Base-by-base conservation (phyloP, 257 asterid genomes). In the Orobanche coerulescens region DNA sequence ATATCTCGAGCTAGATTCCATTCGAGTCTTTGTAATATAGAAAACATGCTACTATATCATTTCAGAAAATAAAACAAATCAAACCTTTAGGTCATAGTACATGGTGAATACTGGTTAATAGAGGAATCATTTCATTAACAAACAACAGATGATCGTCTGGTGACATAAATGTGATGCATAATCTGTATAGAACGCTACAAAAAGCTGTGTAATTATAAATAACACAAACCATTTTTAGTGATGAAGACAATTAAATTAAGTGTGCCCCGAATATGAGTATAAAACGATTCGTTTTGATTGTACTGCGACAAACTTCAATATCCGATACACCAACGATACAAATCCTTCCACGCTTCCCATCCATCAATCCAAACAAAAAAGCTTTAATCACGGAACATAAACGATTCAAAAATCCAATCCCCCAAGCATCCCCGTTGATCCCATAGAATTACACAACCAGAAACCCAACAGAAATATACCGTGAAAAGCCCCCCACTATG, bases 381-480 rank as follows among this genome's bases (percentile, higher is more conserved):
- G 11, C 5, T 43, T 19, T 30, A 65, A 66, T 53, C 57, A 49
- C 4, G n/a, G 30, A 68, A 31, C 22, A 18, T 0, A 40, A 50
- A 11, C 65, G 58, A 52, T 53, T 16, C 60, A 58, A 33, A 33
- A 63, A 60, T 16, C 24, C 36, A 6, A 68, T 58, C 33, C 15
- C 43, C 71, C 10, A 40, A 37, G 15, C 36, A 62, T 2, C 40
- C 3, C 28, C 48, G 24, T 24, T 20, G 14, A 66, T 22, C 2
- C 43, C 48, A 64, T 6, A 52, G n/a, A 36, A 48, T 37, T 58
- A 33, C 23, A 39, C 22, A 34, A 19, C 11, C 50, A 62, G 43
- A 44, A 26, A 39, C 15, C 19, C 52, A n/a, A 37, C 66, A 50
- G 22, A 19, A 37, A 59, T 4, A 50, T 22, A 24, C 30, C 61